Evolutionary conservation across 1,284 basidiomycete species (phyloP).

Genomic region (Athelia psychrophila): DNA sequence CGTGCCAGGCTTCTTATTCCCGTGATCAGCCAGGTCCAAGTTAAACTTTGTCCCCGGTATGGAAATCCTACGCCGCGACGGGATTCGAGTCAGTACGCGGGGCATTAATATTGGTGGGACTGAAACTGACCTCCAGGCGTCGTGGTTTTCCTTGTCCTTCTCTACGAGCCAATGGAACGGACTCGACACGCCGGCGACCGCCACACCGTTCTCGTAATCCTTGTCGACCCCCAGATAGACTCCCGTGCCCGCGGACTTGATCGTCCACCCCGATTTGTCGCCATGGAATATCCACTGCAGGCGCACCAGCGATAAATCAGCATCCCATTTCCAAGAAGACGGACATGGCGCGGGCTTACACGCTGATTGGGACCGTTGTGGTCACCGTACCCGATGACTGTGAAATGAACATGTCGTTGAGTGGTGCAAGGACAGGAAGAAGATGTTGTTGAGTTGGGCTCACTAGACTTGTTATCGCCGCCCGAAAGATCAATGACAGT

Average conservation of each 20-base stretch:
- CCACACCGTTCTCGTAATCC: constrained; percentile 26
- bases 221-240: constrained; percentile 40
- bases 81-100: background rate
- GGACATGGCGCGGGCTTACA: constrained; percentile 24
- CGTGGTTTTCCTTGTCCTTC: constrained; percentile 30
- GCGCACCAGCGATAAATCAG: background rate
- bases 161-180: constrained; percentile 43
- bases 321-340: background rate
- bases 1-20: constrained; percentile 28
- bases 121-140: constrained; percentile 26
- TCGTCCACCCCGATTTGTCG: constrained; percentile 35
- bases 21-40: constrained; percentile 28
- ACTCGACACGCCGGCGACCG: constrained; percentile 28
- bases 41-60: constrained; percentile 15
- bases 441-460: constrained; percentile 13
- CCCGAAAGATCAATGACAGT: constrained; percentile 57
- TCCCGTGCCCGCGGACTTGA: constrained; percentile 36
- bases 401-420: background rate
- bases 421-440: background rate
- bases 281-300: constrained; percentile 46
- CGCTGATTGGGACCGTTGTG: constrained; percentile 47
- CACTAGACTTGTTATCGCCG: constrained; percentile 41
- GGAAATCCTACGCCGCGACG: constrained; percentile 19
- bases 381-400: constrained; percentile 48
- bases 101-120: too few species aligned